Evolutionary conservation across 306 rosid species (phyloP).

Genomic region (Betula pendula): DNA sequence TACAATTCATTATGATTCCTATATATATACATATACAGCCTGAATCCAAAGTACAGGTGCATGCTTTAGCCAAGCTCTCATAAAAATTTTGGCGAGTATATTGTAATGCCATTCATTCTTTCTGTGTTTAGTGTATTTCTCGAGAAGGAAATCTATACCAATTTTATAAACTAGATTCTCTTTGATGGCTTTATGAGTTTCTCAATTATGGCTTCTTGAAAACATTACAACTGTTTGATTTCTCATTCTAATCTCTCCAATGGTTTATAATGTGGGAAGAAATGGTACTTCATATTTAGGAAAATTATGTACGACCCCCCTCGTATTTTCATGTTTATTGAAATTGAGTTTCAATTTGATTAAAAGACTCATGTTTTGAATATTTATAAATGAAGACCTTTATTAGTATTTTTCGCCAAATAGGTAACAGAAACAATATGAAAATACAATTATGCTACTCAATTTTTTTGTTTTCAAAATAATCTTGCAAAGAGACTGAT

Average conservation of each 20-base stretch:
- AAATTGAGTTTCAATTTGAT: too few relatives aligned
- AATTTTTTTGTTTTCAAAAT: too few relatives aligned
- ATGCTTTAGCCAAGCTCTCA: neutral
- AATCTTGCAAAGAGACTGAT: too few relatives aligned
- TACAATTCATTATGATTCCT: constrained; percentile 21
- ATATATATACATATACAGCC: neutral
- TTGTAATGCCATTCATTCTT: constrained; percentile 16
- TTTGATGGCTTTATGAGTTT: neutral
- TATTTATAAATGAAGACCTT: too few relatives aligned
- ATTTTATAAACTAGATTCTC: neutral
- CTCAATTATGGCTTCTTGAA: neutral
- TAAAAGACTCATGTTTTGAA: too few relatives aligned
- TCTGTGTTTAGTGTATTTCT: neutral
- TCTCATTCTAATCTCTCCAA: neutral
- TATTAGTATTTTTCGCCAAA: too few relatives aligned
- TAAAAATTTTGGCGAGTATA: constrained; percentile 1
- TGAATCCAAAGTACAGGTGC: neutral
- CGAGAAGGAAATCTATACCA: neutral
- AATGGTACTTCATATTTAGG: too few relatives aligned
- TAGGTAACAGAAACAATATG: too few relatives aligned
- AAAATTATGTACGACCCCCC: too few relatives aligned
- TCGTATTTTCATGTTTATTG: too few relatives aligned
- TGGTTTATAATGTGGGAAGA: too few relatives aligned
- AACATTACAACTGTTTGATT: neutral
- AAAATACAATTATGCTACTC: too few relatives aligned